A percentile compares a stretch with the other conserved stretches of the same genome.
Conservation (phyloP, 192 early-diverging fungal genomes). For the Entomortierella beljakovae region DNA sequence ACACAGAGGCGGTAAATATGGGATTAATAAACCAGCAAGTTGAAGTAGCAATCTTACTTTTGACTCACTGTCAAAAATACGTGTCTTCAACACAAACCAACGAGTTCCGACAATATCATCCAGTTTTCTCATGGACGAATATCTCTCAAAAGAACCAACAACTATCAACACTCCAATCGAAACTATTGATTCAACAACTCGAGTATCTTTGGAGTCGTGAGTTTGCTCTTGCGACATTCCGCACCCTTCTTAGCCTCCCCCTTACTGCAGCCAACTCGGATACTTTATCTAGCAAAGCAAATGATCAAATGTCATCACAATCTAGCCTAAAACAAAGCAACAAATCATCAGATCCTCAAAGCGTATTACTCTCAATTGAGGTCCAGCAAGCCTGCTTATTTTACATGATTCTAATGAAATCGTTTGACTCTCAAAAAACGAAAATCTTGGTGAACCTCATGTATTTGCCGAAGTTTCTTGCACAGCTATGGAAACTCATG, state of each 20-base stretch:
- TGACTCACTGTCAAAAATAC: conserved; percentile 37
- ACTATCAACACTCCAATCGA: conserved; percentile 32
- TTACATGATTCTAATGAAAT: conserved; percentile 48
- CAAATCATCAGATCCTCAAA: conserved; percentile 22
- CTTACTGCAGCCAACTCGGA: conserved; percentile 7
- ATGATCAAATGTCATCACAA: background rate
- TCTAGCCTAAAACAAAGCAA: background rate
- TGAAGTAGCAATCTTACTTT: conserved; percentile 21
- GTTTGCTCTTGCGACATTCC: conserved; percentile 32
- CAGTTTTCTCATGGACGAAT: conserved; percentile 41
- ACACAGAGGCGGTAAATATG: background rate
- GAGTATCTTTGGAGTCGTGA: conserved; percentile 41
- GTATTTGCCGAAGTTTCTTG: conserved; percentile 62
- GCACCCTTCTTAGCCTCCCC: conserved; percentile 9
- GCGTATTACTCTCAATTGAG: conserved; percentile 56
- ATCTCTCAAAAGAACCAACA: conserved; percentile 31
- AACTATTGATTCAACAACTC: conserved; percentile 23
- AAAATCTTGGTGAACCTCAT: conserved; percentile 65
- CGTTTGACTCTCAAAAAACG: conserved; percentile 56
- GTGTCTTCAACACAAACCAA: conserved; percentile 29
- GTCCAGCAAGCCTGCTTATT: conserved; percentile 56
- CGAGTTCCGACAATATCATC: conserved; percentile 41
- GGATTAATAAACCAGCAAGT: conserved; percentile 21
- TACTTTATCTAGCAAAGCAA: background rate
- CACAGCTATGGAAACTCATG: conserved; percentile 70